phyloP scores from a whole-genome alignment of 257 asterid genomes.

The Jacaranda mimosifolia region DNA sequence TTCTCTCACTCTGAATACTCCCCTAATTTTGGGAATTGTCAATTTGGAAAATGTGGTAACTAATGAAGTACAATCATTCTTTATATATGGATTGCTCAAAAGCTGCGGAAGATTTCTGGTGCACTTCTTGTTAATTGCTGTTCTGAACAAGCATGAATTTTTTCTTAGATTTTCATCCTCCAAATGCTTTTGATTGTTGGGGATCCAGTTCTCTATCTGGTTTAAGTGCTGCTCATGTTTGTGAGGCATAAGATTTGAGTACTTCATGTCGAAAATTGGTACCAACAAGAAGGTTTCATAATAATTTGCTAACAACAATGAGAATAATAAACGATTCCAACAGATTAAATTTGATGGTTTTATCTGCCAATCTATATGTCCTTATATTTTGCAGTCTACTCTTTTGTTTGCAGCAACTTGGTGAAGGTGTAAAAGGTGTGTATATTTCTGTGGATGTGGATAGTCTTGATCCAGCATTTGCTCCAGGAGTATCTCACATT shows the following conservation, averaged over 20 bases:
- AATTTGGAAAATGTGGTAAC: slow-evolving; percentile 4
- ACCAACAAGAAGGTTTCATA: background rate
- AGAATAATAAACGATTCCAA: background rate
- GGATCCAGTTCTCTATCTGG: too few species aligned
- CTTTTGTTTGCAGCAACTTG: slow-evolving; percentile 74
- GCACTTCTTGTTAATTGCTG: background rate
- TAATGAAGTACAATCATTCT: background rate
- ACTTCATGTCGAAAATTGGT: background rate
- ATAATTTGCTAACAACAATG: background rate
- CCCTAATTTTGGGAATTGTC: background rate
- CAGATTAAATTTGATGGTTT: background rate
- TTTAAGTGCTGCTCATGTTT: background rate
- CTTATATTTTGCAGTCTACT: slow-evolving; percentile 6
- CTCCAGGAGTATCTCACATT: slow-evolving; percentile 98
- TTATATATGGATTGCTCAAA: background rate
- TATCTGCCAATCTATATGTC: background rate
- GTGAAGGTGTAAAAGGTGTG: slow-evolving; percentile 97
- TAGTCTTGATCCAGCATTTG: slow-evolving; percentile 96
- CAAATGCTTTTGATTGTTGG: background rate
- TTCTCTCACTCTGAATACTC: background rate
- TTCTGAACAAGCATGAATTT: background rate
- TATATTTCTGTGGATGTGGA: slow-evolving; percentile 90
- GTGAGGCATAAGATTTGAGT: background rate
- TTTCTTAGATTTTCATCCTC: background rate
- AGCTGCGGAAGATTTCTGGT: background rate